A percentile compares a stretch with the other conserved stretches of the same genome.
Conservation (phyloP, 179 eudicot genomes). For the Drosera spatulata region DNA sequence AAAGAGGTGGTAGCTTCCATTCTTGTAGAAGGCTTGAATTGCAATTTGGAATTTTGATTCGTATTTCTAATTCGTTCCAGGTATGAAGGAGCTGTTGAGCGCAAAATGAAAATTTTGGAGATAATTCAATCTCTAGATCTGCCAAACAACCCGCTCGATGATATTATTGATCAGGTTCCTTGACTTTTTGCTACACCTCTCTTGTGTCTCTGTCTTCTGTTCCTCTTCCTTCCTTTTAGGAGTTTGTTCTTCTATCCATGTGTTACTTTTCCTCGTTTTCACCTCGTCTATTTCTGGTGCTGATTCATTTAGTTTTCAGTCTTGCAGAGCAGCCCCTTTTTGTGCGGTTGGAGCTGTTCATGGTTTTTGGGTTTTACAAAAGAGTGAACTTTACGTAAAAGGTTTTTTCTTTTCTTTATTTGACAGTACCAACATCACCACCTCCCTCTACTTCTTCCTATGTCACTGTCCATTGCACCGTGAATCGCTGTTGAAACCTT, state of each 20-base stretch:
- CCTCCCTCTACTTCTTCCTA: too few species aligned
- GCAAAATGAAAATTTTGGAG: conserved; percentile 66
- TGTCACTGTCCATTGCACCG: too few species aligned
- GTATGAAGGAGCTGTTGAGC: conserved; percentile 80
- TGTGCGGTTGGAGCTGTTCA: background rate
- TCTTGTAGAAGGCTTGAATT: background rate
- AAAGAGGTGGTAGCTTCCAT: conserved; percentile 37
- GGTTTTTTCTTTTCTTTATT: too few species aligned
- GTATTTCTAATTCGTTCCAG: conserved; percentile 23
- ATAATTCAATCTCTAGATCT: conserved; percentile 80
- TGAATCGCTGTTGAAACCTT: too few species aligned
- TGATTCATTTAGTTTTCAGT: too few species aligned
- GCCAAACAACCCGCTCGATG: conserved; percentile 98
- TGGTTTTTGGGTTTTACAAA: too few species aligned
- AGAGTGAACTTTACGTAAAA: too few species aligned
- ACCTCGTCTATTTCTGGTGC: too few species aligned
- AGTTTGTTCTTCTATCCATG: too few species aligned
- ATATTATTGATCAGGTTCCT: conserved; percentile 88
- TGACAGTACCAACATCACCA: too few species aligned
- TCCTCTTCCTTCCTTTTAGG: background rate
- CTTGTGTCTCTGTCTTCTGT: background rate
- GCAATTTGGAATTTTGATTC: background rate
- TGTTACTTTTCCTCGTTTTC: too few species aligned
- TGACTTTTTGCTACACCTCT: background rate
- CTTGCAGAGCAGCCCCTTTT: too few species aligned